Evolutionary conservation across 352 stramenopile species (phyloP).

Genomic region (Globisporangium cystogenes): DNA sequence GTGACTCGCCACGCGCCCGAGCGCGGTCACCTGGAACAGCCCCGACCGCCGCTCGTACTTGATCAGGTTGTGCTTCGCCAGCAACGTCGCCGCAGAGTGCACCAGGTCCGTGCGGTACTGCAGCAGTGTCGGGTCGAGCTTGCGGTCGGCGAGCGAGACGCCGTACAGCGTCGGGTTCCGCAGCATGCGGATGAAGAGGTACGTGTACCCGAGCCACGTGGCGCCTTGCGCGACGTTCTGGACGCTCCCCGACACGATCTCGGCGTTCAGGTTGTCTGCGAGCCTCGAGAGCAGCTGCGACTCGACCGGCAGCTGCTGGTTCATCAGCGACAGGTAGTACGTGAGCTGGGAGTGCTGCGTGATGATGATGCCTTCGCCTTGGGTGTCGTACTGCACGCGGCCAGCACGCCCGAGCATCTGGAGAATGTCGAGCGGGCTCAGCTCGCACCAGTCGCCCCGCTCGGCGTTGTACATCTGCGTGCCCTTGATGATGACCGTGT

Average conservation of each 20-base stretch:
- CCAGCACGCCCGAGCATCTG: conserved; percentile 99
- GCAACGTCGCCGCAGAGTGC: conserved; percentile 93
- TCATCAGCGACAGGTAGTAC: conserved; percentile 99
- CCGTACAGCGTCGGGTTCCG: conserved; percentile 97
- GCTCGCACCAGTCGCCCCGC: conserved; percentile 96
- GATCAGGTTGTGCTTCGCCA: conserved; percentile 97
- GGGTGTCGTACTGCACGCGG: conserved; percentile 97
- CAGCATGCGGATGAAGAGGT: conserved; percentile 99
- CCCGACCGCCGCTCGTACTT: conserved; percentile 97
- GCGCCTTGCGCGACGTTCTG: conserved; percentile 94
- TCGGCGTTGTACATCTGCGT: conserved; percentile 99
- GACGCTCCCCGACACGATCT: conserved; percentile 97
- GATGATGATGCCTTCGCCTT: conserved; percentile 99
- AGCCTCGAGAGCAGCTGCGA: conserved; percentile 96
- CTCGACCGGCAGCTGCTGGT: conserved; percentile 99
- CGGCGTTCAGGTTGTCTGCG: conserved; percentile 98
- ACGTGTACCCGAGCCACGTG: conserved; percentile 99
- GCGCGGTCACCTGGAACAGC: conserved; percentile 94
- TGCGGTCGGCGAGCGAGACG: conserved; percentile 82
- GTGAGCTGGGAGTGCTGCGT: conserved; percentile 98
- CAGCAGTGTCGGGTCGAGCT: conserved; percentile 92
- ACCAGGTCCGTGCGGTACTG: conserved; percentile 95
- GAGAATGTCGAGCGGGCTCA: conserved; percentile 98
- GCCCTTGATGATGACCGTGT: conserved; percentile 99
- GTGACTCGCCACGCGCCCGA: conserved; percentile 97